These are phyloP conservation scores for Populus hybrid DNA, from an alignment of 441 rosid genomes.

Conservation along the genomic window DNA sequence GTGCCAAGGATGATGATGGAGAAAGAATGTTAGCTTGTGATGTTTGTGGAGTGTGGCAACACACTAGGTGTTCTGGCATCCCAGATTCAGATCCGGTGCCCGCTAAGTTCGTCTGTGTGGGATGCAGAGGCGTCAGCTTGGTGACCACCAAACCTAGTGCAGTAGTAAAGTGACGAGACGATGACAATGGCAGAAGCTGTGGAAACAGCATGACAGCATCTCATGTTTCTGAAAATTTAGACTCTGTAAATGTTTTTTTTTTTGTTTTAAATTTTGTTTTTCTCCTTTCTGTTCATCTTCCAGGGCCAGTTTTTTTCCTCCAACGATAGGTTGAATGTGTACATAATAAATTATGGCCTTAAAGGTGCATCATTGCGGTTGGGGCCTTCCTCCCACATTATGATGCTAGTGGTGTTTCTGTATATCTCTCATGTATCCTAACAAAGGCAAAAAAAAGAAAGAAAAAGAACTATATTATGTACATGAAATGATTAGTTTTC, in stretches of 20 bases:
- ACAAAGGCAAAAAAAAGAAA: not conserved
- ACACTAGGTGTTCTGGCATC: constrained; percentile 64
- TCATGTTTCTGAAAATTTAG: not conserved
- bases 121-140: constrained; percentile 31
- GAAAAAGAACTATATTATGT: not conserved
- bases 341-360: not conserved
- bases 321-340: not conserved
- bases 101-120: constrained; percentile 46
- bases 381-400: not conserved
- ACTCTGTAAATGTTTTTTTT: not conserved
- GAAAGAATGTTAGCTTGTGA: constrained; percentile 78
- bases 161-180: not conserved
- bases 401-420: not conserved
- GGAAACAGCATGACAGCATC: not conserved
- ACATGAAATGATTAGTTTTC: not conserved
- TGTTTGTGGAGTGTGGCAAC: constrained; percentile 69
- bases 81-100: constrained; percentile 52
- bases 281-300: not conserved
- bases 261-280: too few species aligned
- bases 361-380: not conserved
- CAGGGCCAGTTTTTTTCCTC: not conserved
- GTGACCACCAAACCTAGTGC: constrained; percentile 5
- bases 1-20: constrained; percentile 71
- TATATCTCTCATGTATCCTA: not conserved
- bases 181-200: not conserved